Evolutionary conservation across 2,329 filamentous ascomycete genomes (phyloP).

Genomic region (Phialophora macrospora): DNA sequence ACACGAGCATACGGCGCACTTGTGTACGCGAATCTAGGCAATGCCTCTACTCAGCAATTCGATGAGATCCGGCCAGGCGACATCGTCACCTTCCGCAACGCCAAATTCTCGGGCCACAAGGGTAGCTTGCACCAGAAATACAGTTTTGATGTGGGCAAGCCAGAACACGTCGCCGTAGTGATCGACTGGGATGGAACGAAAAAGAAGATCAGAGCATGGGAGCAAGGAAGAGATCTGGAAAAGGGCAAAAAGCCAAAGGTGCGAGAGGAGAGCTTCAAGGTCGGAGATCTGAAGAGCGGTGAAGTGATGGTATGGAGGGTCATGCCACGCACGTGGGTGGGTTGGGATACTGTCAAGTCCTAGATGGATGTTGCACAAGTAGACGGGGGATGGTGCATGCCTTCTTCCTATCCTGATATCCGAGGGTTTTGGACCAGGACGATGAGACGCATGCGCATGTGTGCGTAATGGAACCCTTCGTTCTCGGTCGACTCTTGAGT

Average conservation of each 20-base stretch:
- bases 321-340: conserved; percentile 89
- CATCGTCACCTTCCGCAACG: conserved; percentile 89
- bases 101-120: conserved; percentile 92
- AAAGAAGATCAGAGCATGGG: conserved; percentile 95
- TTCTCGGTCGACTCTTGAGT: background rate
- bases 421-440: conserved; percentile 4
- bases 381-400: conserved; percentile 10
- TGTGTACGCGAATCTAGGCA: conserved; percentile 93
- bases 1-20: conserved; percentile 86
- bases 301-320: conserved; percentile 98
- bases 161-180: conserved; percentile 85
- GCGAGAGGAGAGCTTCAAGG: conserved; percentile 89
- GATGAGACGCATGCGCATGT: conserved; percentile 5
- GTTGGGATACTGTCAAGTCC: conserved; percentile 66
- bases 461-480: background rate
- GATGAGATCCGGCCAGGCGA: conserved; percentile 95
- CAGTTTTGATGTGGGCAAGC: conserved; percentile 82
- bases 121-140: conserved; percentile 97
- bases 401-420: conserved; percentile 7
- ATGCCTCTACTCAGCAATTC: conserved; percentile 84
- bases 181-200: conserved; percentile 98
- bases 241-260: conserved; percentile 94
- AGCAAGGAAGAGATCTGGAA: conserved; percentile 89
- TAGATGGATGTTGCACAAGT: conserved; percentile 8
- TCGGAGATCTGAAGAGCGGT: conserved; percentile 87